Evolutionary conservation across 306 rosid species (phyloP).

Genomic region (Prunus campanulata): DNA sequence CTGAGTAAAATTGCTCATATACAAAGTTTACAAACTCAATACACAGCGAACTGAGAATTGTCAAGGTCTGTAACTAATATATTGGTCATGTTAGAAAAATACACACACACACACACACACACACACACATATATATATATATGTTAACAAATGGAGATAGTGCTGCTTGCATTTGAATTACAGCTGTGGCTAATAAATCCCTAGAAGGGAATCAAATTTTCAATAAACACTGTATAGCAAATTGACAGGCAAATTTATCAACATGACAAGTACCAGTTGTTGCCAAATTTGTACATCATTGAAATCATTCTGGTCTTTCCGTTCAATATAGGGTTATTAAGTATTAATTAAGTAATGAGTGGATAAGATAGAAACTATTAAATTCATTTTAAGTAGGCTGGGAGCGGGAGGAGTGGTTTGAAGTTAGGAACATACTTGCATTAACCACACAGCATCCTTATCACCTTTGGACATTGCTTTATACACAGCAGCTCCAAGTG

Average conservation of each 20-base stretch:
- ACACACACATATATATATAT: background rate
- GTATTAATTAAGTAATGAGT: no score
- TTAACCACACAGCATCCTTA: slow-evolving; percentile 94
- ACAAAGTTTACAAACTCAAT: background rate
- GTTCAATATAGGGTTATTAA: no score
- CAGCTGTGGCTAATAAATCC: background rate
- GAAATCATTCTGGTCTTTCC: background rate
- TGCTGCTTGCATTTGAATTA: background rate
- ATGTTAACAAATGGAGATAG: background rate
- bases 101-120: no score
- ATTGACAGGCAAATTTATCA: background rate
- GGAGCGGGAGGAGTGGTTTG: slow-evolving; percentile 7
- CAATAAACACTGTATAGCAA: background rate
- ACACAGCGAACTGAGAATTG: background rate
- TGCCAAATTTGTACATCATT: background rate
- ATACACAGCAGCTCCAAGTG: slow-evolving; percentile 89
- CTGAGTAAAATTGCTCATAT: background rate
- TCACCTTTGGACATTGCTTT: slow-evolving; percentile 84
- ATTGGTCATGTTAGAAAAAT: background rate
- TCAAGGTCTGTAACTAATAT: background rate
- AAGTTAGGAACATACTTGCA: slow-evolving; percentile 77
- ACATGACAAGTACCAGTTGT: background rate
- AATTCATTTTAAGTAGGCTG: slow-evolving; percentile 11
- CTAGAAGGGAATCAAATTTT: background rate
- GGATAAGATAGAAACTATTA: background rate